Evolutionary conservation across 441 rosid genomes (phyloP).

Genomic region (Adansonia grandidieri): DNA sequence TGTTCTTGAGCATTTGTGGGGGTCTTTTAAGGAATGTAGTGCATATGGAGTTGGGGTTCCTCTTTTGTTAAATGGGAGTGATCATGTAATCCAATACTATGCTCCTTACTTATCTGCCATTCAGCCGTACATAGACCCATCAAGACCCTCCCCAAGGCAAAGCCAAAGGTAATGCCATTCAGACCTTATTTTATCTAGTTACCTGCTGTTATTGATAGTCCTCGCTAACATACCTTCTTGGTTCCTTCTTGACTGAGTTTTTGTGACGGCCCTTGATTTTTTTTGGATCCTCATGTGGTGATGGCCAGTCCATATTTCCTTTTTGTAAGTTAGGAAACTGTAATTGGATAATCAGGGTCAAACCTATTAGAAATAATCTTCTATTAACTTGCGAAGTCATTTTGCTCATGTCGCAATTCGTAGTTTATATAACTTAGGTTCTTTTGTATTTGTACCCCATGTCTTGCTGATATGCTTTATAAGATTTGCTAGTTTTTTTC

Average conservation of each 20-base stretch:
- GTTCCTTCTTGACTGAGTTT: background rate
- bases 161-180: constrained; percentile 48
- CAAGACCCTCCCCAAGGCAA: constrained; percentile 44
- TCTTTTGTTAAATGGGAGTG: constrained; percentile 69
- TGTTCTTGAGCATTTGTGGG: constrained; percentile 81
- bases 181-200: background rate
- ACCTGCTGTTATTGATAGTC: background rate
- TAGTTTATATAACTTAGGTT: background rate
- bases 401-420: background rate
- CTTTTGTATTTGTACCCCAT: background rate
- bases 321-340: background rate
- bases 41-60: constrained; percentile 93
- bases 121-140: constrained; percentile 75
- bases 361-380: background rate
- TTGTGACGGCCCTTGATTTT: background rate
- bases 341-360: background rate
- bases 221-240: background rate
- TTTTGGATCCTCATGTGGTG: constrained; percentile 2
- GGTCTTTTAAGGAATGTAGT: constrained; percentile 86
- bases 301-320: background rate
- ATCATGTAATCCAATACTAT: constrained; percentile 86
- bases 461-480: background rate
- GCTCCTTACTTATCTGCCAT: constrained; percentile 91
- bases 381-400: background rate
- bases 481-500: background rate